A percentile compares a stretch with the other conserved stretches of the same genome.
phyloP scores from a whole-genome alignment of 106 monocot genomes.

The Dioscorea dumetorum region DNA sequence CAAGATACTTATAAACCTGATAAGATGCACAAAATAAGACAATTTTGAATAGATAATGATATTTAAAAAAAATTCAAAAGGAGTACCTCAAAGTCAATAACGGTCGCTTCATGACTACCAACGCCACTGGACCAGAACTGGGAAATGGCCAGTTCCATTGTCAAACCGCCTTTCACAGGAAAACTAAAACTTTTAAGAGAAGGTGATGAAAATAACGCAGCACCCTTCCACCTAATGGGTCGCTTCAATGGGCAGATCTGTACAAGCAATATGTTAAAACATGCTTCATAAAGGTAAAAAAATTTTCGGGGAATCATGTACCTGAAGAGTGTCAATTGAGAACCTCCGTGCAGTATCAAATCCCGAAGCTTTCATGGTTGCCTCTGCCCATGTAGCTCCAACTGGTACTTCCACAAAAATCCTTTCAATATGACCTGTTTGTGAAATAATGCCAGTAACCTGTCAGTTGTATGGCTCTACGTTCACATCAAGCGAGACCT shows the following conservation, averaged over 20 bases:
- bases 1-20: too few species aligned
- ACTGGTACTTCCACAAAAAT: slow-evolving; percentile 79
- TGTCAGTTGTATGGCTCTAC: too few species aligned
- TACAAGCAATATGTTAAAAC: slow-evolving; percentile 19
- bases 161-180: slow-evolving; percentile 70
- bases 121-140: slow-evolving; percentile 98
- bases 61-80: not conserved
- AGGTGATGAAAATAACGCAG: slow-evolving; percentile 78
- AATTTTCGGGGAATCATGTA: slow-evolving; percentile 7
- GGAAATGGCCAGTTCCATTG: slow-evolving; percentile 74
- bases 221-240: slow-evolving; percentile 81
- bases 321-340: slow-evolving; percentile 80
- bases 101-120: slow-evolving; percentile 76
- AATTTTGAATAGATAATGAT: too few species aligned
- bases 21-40: too few species aligned
- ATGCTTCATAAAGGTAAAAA: not conserved
- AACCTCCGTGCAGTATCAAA: slow-evolving; percentile 89
- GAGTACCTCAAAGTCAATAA: slow-evolving; percentile 81
- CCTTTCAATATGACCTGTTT: slow-evolving; percentile 71
- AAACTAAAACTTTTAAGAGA: slow-evolving; percentile 72
- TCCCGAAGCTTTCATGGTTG: slow-evolving; percentile 66
- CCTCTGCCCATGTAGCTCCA: slow-evolving; percentile 92
- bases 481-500: too few species aligned
- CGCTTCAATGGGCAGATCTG: slow-evolving; percentile 80
- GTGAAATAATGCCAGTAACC: slow-evolving; percentile 3